Conservation (phyloP, 345 rosid genomes). For the Citrus sp. region DNA sequence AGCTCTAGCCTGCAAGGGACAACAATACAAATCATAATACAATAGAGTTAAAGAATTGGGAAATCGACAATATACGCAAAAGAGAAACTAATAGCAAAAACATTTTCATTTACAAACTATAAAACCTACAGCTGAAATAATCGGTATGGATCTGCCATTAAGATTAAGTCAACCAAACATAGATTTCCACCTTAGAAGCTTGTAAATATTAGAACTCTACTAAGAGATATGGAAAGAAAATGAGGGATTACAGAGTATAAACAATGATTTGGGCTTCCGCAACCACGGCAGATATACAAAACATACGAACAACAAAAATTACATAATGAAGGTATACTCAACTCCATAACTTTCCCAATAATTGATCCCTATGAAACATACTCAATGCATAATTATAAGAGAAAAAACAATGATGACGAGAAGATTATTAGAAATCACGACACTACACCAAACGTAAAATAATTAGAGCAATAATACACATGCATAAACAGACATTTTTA, state of each 20-base stretch:
- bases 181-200: neutral
- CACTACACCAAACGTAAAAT: neutral
- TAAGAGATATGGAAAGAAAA: neutral
- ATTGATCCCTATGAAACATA: neutral
- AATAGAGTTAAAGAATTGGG: neutral
- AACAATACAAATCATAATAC: neutral
- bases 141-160: neutral
- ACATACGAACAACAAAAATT: neutral
- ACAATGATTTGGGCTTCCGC: neutral
- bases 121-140: neutral
- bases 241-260: neutral
- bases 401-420: neutral
- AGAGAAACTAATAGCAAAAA: neutral
- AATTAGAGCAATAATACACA: neutral
- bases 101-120: neutral
- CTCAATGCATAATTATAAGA: neutral
- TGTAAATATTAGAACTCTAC: neutral
- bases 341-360: neutral
- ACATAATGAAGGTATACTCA: neutral
- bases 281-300: neutral
- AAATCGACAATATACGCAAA: neutral
- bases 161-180: neutral
- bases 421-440: neutral
- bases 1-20: conserved; percentile 73
- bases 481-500: neutral